These are phyloP conservation scores for Talaromyces liani DNA, from an alignment of 495 filamentous ascomycete species.

Conservation along the genomic window DNA sequence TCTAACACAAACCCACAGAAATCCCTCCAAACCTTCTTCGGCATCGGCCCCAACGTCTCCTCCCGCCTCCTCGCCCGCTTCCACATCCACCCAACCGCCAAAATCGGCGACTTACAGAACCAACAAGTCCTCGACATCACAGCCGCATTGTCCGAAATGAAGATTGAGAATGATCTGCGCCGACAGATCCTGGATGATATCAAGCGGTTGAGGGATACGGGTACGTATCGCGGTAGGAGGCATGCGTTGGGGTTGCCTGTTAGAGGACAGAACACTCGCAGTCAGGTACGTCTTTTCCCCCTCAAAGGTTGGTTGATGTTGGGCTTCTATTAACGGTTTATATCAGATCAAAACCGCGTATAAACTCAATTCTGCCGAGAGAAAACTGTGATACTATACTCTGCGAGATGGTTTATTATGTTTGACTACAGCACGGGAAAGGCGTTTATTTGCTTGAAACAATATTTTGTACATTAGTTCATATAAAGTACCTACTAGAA, in stretches of 20 bases:
- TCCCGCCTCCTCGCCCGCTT: constrained; percentile 74
- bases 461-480: neutral
- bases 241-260: constrained; percentile 88
- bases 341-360: constrained; percentile 62
- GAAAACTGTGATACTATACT: constrained; percentile 37
- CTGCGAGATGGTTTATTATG: neutral
- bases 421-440: neutral
- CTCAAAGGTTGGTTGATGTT: constrained; percentile 6
- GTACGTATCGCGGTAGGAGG: constrained; percentile 78
- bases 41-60: constrained; percentile 66
- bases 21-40: constrained; percentile 84
- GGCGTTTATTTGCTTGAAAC: constrained; percentile 7
- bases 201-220: constrained; percentile 79
- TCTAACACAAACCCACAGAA: constrained; percentile 43
- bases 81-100: constrained; percentile 74
- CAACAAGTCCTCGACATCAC: constrained; percentile 71
- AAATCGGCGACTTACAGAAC: constrained; percentile 60
- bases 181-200: constrained; percentile 77
- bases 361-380: constrained; percentile 73
- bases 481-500: constrained; percentile 1
- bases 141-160: constrained; percentile 84
- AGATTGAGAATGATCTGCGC: constrained; percentile 82
- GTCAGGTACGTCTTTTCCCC: constrained; percentile 49
- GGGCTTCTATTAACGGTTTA: neutral
- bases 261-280: constrained; percentile 79